Conservation (phyloP, 768 basidiomycete genomes). For the Podaxis sp. region DNA sequence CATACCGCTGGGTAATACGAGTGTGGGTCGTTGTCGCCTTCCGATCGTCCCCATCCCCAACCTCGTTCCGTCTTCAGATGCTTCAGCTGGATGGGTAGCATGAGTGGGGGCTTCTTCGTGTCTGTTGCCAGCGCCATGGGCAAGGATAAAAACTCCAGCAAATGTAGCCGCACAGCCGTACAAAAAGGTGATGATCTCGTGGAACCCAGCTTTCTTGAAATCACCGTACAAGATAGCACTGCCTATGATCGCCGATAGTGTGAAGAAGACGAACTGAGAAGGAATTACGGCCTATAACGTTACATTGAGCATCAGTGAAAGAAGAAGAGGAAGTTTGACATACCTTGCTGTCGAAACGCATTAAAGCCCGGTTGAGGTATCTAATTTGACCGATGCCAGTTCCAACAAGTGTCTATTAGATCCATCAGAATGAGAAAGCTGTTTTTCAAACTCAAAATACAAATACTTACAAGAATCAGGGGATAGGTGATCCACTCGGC, state of each 20-base stretch:
- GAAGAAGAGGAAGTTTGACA: slow-evolving; percentile 8
- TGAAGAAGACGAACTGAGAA: slow-evolving; percentile 93
- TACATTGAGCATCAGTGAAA: background rate
- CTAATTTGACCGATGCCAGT: slow-evolving; percentile 85
- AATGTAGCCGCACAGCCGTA: slow-evolving; percentile 92
- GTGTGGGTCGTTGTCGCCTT: slow-evolving; percentile 41
- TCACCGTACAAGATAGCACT: slow-evolving; percentile 94
- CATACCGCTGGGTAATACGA: slow-evolving; percentile 48
- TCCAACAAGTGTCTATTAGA: slow-evolving; percentile 55
- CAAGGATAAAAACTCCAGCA: slow-evolving; percentile 84
- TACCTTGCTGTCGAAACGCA: slow-evolving; percentile 92
- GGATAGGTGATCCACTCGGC: slow-evolving; percentile 83
- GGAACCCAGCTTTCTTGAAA: slow-evolving; percentile 80
- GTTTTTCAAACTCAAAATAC: background rate
- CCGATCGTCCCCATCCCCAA: slow-evolving; percentile 35
- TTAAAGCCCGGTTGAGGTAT: slow-evolving; percentile 84
- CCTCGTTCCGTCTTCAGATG: slow-evolving; percentile 23
- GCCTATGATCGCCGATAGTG: slow-evolving; percentile 88
- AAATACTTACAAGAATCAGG: slow-evolving; percentile 58
- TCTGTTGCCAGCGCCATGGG: slow-evolving; percentile 32
- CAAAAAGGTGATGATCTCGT: slow-evolving; percentile 79
- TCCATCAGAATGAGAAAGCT: background rate
- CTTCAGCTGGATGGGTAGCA: slow-evolving; percentile 19
- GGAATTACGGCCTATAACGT: slow-evolving; percentile 78
- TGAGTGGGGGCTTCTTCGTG: slow-evolving; percentile 32